Conservation (phyloP, 1,139 yeast species). For the Geotrichum restrictum region DNA sequence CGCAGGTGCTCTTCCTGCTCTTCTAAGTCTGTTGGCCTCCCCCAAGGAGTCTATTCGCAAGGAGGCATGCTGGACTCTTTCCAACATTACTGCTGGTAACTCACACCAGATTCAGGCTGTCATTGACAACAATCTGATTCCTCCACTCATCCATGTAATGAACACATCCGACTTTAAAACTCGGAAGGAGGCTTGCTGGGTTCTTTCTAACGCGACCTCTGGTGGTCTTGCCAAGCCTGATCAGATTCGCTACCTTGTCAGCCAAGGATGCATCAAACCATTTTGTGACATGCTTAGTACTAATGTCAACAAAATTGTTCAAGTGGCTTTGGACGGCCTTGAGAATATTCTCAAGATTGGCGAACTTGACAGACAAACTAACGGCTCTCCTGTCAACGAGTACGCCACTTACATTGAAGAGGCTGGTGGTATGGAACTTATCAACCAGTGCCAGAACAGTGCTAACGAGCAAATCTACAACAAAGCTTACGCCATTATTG, state of each 20-base stretch:
- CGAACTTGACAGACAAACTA: conserved; percentile 80
- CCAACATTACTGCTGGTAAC: conserved; percentile 96
- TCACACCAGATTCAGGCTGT: conserved; percentile 94
- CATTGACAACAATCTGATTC: conserved; percentile 88
- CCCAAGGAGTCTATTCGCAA: conserved; percentile 90
- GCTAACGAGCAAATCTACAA: conserved; percentile 88
- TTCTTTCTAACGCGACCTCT: conserved; percentile 95
- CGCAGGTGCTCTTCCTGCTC: conserved; percentile 87
- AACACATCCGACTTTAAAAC: conserved; percentile 88
- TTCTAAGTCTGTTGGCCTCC: conserved; percentile 73
- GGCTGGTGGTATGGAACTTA: conserved; percentile 98
- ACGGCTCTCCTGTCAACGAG: conserved; percentile 56
- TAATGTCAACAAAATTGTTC: conserved; percentile 87
- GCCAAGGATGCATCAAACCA: conserved; percentile 96
- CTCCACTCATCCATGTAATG: conserved; percentile 82
- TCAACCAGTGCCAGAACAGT: conserved; percentile 86
- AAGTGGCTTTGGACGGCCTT: conserved; percentile 90
- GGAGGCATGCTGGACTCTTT: conserved; percentile 98
- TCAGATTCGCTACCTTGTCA: conserved; percentile 85
- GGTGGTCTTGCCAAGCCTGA: conserved; percentile 86
- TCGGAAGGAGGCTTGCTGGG: conserved; percentile 99
- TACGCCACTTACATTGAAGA: conserved; percentile 91
- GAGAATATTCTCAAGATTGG: conserved; percentile 93
- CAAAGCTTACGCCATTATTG: conserved; percentile 86
- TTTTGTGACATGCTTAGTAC: conserved; percentile 84